A percentile compares a stretch with the other conserved stretches of the same genome.
Evolutionary conservation across 176 grass and related monocot genomes (phyloP).

Genomic region (Aegilops umbellulata): DNA sequence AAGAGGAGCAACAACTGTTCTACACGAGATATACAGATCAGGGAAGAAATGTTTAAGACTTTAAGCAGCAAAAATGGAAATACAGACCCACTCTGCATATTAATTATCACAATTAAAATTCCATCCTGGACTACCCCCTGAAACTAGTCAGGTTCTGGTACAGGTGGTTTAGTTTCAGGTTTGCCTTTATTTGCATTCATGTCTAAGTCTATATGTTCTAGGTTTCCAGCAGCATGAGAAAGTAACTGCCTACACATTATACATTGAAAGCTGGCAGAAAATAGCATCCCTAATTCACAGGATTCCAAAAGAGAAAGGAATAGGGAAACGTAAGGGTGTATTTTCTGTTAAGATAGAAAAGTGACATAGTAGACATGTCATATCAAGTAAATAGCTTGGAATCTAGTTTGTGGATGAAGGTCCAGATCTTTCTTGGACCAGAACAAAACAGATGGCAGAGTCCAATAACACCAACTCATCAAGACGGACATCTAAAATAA

Average conservation of each 20-base stretch:
- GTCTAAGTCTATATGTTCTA: not conserved
- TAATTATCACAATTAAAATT: not conserved
- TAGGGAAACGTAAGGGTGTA: not conserved
- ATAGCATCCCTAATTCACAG: not conserved
- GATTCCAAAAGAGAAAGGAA: not conserved
- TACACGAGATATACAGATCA: slow-evolving; percentile 40
- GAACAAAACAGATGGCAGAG: not conserved
- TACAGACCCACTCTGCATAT: not conserved
- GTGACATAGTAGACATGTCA: not conserved
- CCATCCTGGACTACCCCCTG: not conserved
- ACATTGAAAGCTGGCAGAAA: not conserved
- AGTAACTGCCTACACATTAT: not conserved
- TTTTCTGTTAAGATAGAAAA: not conserved
- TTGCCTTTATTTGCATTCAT: not conserved
- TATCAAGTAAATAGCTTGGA: not conserved
- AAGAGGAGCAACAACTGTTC: slow-evolving; percentile 95
- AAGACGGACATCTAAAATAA: not conserved
- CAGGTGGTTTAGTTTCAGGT: not conserved
- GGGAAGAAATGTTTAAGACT: not conserved
- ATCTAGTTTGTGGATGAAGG: not conserved
- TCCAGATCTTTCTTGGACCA: not conserved
- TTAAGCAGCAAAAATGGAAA: not conserved
- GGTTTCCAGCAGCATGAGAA: not conserved
- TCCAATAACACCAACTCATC: not conserved
- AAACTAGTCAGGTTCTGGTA: not conserved